Base-by-base conservation (phyloP, 371 early-diverging fungal genomes). In the Mortierella sp. region DNA sequence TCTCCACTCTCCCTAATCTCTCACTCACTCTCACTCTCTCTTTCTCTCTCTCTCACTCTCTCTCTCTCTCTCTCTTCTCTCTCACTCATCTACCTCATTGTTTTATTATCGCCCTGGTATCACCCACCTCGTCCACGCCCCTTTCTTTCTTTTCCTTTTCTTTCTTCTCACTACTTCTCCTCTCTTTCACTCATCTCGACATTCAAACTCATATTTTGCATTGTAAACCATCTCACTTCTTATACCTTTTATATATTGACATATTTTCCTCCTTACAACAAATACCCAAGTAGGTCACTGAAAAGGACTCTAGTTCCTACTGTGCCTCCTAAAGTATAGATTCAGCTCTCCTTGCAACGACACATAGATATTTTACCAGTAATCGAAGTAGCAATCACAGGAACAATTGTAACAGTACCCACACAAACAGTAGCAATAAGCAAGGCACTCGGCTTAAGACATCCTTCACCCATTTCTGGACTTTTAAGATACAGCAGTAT, bases 401-500 rank as follows among this genome's bases (percentile, higher is more conserved):
- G 11, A 43, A 14, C 43, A 3, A 43, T 11, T 43, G 16, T 16
- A 11, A 11, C 11, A 43, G 43, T 16, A 2, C 6, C 39, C 4
- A 10, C 39, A 39, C 10, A 6, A 39, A 6, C 39, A 39, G n/a
- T n/a, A 39, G 39, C 39, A 39, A n/a, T 18, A 49, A 22, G n/a
- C 49, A 49, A 16, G 6, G 49, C 43, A 43, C 43, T 43, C 43
- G 11, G 11, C 43, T 43, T 35, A 5, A 43, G 24, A 18, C 52
- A 52, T 24, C 9, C 52, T n/a, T 52, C 52, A 9, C 40, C 55
- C 45, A 20, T 22, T 45, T 67, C 68, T 28, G 40, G n/a, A 49
- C 54, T 39, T 43, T 45, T 47, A 64, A 6, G 10, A 73, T 40
- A 28, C 62, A 18, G 75, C 75, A 72, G 70, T 68, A 55, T 60